Evolutionary conservation across 2,329 filamentous ascomycete genomes (phyloP).

Genomic region (Fusarium sp.): DNA sequence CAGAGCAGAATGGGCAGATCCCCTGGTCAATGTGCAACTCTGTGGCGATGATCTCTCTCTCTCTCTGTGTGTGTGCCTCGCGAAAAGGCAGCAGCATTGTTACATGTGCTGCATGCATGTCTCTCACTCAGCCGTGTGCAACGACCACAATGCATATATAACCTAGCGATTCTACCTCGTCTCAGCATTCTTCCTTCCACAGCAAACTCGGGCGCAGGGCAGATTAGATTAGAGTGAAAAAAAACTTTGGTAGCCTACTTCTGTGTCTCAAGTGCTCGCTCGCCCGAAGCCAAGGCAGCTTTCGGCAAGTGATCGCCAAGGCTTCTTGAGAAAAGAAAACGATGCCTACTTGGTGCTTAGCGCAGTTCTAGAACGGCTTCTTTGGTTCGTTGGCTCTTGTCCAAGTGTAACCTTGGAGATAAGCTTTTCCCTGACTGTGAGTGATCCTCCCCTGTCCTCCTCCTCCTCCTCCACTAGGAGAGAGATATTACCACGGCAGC

Average conservation of each 20-base stretch:
- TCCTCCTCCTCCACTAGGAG: not conserved
- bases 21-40: not conserved
- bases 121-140: not conserved
- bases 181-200: not conserved
- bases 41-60: conserved; percentile 1
- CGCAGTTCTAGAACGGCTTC: not conserved
- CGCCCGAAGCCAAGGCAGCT: not conserved
- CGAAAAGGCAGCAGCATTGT: not conserved
- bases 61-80: conserved; percentile 1
- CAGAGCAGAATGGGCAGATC: conserved; percentile 1
- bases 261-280: not conserved
- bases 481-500: not conserved
- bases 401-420: not conserved
- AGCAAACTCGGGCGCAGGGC: conserved; percentile 12
- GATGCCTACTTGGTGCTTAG: not conserved
- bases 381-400: not conserved
- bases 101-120: not conserved
- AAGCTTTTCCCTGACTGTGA: conserved; percentile 1
- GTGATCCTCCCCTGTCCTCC: not conserved
- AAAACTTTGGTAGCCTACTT: not conserved
- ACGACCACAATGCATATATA: not conserved
- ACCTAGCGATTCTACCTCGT: not conserved
- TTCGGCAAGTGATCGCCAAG: conserved; percentile 12
- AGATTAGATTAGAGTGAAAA: not conserved
- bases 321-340: not conserved